Percentiles rank a stretch among this genome's conserved stretches.
Conservation (phyloP, 2,329 filamentous ascomycete species). For the Colletotrichum sojae region DNA sequence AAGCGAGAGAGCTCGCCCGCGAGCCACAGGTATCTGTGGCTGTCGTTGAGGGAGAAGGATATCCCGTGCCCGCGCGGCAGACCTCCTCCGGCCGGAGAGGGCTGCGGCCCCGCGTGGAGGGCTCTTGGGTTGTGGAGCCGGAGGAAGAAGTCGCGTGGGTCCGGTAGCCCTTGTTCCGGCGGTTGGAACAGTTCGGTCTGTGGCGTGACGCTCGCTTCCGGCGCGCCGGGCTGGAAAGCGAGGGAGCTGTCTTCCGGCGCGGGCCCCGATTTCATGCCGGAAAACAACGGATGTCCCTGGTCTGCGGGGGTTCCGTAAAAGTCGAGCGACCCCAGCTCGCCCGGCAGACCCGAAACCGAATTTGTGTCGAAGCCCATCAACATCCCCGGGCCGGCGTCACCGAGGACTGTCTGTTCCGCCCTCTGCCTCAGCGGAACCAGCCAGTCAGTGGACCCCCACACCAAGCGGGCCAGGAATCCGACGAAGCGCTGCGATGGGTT, state of each 20-base stretch:
- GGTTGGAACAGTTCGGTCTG: no score
- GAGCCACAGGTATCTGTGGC: slow-evolving; percentile 46
- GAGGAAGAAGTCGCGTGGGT: no score
- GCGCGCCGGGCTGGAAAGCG: no score
- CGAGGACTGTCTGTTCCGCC: background rate
- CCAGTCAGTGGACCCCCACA: slow-evolving; percentile 29
- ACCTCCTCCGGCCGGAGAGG: background rate
- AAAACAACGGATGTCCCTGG: background rate
- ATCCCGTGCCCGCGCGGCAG: slow-evolving; percentile 16
- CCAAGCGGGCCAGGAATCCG: slow-evolving; percentile 24
- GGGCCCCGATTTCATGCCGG: no score
- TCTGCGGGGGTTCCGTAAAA: background rate
- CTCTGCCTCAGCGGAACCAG: slow-evolving; percentile 26
- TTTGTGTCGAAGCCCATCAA: background rate
- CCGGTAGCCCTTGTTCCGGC: no score
- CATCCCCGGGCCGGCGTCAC: background rate
- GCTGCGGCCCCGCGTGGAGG: slow-evolving; percentile 11
- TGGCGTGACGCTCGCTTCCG: no score
- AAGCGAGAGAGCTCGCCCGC: slow-evolving; percentile 44
- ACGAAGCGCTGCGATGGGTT: slow-evolving; percentile 35
- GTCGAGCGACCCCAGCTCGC: background rate
- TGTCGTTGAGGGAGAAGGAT: slow-evolving; percentile 44
- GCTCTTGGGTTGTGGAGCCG: background rate
- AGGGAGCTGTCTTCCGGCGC: no score
- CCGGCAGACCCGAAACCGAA: no score